phyloP scores from a whole-genome alignment of 257 asterid genomes.

The Nicotiana knightiana region DNA sequence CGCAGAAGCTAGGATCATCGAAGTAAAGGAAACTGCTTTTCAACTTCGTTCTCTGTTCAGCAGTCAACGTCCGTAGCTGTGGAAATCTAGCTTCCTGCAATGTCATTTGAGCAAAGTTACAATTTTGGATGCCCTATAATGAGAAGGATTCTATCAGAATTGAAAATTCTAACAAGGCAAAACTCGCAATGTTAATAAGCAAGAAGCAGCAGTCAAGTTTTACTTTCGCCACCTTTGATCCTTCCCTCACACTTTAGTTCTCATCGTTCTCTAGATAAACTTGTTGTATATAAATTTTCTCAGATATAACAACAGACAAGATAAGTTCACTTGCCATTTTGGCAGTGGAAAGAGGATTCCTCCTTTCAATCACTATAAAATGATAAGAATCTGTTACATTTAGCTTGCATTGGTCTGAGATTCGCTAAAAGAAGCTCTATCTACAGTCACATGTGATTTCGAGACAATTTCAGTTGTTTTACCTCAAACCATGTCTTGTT shows the following conservation, averaged over 20 bases:
- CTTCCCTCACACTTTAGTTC: not conserved
- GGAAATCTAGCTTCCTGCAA: constrained; percentile 94
- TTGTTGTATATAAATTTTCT: not conserved
- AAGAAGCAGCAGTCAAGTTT: not conserved
- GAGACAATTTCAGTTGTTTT: too few relatives aligned
- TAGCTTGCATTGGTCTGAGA: not conserved
- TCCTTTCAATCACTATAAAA: not conserved
- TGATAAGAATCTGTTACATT: not conserved
- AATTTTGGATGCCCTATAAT: not conserved
- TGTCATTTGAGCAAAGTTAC: constrained; percentile 3
- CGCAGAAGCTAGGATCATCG: constrained; percentile 94
- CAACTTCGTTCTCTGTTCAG: constrained; percentile 73
- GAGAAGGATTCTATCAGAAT: not conserved
- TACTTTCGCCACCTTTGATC: not conserved
- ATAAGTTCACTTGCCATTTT: not conserved
- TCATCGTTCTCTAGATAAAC: not conserved
- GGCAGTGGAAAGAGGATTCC: not conserved
- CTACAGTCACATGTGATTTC: not conserved
- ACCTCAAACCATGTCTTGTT: too few relatives aligned
- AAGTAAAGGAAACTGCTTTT: constrained; percentile 87
- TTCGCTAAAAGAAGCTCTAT: not conserved
- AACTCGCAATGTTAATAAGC: not conserved
- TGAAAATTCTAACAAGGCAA: not conserved
- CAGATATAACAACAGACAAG: not conserved
- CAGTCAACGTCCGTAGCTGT: constrained; percentile 72